Evolutionary conservation across 2,329 filamentous ascomycete genomes (phyloP), one percentile per base, ranked within the genome.

Genomic region (Pseudogymnoascus pannorum): DNA sequence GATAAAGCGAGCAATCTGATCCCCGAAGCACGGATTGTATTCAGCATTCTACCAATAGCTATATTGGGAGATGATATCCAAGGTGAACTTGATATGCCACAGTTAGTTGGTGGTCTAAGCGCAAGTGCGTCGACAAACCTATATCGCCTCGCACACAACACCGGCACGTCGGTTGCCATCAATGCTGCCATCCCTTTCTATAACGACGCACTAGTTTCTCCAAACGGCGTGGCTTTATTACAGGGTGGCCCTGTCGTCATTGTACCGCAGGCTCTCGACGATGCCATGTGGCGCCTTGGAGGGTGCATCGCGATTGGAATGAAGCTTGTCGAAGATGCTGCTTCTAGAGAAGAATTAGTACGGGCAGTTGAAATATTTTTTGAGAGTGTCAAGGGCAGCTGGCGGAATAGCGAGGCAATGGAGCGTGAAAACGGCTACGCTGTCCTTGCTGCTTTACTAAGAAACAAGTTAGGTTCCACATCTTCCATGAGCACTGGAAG

Each of bases 351-450:
- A 57, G 86, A 87, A 48, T 85, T 92, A 26, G 76, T 92, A 8
- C 83, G 89, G 60, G 87, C 92, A 1, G 86, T 95, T 2, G 86
- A 95, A 69, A 88, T 95, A 68, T 79, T 96, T 24, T 92, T 97
- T 64, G 85, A 89, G 66, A 91, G 90, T 63, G 89, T 97, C 58
- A 88, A 89, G 66, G 88, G 89, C 65, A 97, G 89, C 71, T 99
- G 95, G 94, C 85, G 94, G 65, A 97, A 97, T 67, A 97, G 94
- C 67, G 95, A 99, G 72, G 92, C 94, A 24, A 97, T 99, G 89
- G 94, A 99, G 73, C 87, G 90, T 68, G 92, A 96, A 63, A 94
- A 95, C 67, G 95, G 93, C 0, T 99, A 97, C 71, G 88, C 90
- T 24, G 89, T 97, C 35, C 77, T 99, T 58, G 89, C 89, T 40